A percentile compares a stretch with the other conserved stretches of the same genome.
Evolutionary conservation across 139 green algal species (phyloP).

Genomic region (Ostreobium quekettii): DNA sequence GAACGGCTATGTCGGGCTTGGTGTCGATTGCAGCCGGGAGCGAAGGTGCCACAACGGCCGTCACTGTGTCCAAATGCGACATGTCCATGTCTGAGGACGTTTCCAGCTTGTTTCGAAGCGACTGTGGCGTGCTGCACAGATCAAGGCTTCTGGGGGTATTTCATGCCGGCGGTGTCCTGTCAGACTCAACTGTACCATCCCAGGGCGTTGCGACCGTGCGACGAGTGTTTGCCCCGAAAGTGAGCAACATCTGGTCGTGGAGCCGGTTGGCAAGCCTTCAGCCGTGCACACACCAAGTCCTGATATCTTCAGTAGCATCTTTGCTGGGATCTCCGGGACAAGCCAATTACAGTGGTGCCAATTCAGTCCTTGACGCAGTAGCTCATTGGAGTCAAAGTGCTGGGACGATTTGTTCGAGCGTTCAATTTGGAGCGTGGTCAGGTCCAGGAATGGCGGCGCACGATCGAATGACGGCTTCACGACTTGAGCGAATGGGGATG

Average conservation of each 20-base stretch:
- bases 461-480: constrained; percentile 28
- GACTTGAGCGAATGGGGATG: constrained; percentile 56
- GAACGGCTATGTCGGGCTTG: constrained; percentile 20
- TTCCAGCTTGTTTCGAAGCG: too few species aligned
- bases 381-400: constrained; percentile 5
- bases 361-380: constrained; percentile 52
- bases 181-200: constrained; percentile 25
- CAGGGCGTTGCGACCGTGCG: too few species aligned
- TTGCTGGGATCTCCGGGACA: constrained; percentile 74
- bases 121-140: too few species aligned
- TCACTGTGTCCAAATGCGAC: constrained; percentile 16
- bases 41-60: background rate
- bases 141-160: background rate
- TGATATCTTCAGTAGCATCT: constrained; percentile 74
- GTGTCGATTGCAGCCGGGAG: background rate
- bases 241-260: too few species aligned
- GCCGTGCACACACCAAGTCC: constrained; percentile 25
- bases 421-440: constrained; percentile 50
- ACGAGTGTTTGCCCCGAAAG: too few species aligned
- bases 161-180: constrained; percentile 18
- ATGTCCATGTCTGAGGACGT: constrained; percentile 1
- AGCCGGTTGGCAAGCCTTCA: background rate
- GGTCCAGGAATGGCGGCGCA: constrained; percentile 40
- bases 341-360: constrained; percentile 73
- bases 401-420: constrained; percentile 15